Evolutionary conservation across 2,329 filamentous ascomycete species (phyloP), one percentile per base, ranked within the genome.

Genomic region (Passalora sequoiae): DNA sequence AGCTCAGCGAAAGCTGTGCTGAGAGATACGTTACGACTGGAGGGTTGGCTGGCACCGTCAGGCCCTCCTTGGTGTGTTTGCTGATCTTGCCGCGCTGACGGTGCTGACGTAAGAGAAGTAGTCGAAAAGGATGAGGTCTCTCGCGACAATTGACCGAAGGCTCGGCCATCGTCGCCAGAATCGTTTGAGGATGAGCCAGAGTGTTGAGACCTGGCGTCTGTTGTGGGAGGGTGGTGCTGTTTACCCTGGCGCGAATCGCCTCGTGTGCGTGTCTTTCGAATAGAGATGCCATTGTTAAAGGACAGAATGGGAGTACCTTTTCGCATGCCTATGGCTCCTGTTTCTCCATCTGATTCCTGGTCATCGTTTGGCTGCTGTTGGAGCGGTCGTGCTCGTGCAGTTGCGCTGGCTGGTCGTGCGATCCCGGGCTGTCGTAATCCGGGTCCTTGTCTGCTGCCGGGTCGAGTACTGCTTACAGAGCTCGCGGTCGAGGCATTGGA

Each of bases 251-350:
- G 61, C 31, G 55, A 38, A 38, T 54, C 46, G 53, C 53, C 45
- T 32, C 60, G 56, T 29, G 63, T 64, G 43, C 60, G 55, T 20
- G 61, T 60, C 50, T 59, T 61, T 46, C 55, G 57, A 13, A 57
- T 60, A 44, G 51, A 60, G 43, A 56, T 49, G 37, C 43, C 33
- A 35, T 47, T 44, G 59, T 63, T 58, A 64, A 66, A 61, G 64
- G 63, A 66, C 57, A 64, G 61, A 62, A 62, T 55, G 58, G 61
- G 46, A 63, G 63, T 69, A 72, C 69, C 69, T 71, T 70, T 69
- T 49, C 64, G 64, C 53, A 68, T 68, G 47, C 63, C 54, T 49
- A 52, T 54, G 15, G 57, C 44, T 29, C 53, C 55, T 31, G 49
- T 41, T 25, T 62, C 56, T 39, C 56, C 57, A 20, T 66, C 62